phyloP scores from a whole-genome alignment of 257 asterid species.

The Penstemon barbatus region DNA sequence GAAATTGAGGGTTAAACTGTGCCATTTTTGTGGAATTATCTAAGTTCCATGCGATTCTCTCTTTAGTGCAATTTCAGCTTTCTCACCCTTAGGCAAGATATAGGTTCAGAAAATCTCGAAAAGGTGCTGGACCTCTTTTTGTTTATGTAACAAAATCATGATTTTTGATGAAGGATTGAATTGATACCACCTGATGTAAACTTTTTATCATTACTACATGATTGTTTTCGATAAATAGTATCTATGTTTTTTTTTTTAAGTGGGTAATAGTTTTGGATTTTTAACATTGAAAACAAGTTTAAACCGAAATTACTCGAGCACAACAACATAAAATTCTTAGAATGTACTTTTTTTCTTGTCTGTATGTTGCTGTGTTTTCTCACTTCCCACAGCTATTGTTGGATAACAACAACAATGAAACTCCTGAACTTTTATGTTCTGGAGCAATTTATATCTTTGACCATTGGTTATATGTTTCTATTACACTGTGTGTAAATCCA shows the following conservation, averaged over 20 bases:
- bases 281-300: background rate
- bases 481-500: slow-evolving; percentile 14
- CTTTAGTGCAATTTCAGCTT: background rate
- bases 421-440: background rate
- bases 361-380: slow-evolving; percentile 5
- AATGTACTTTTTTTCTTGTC: slow-evolving; percentile 9
- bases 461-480: background rate
- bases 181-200: too few relatives aligned
- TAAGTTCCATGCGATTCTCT: background rate
- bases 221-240: background rate
- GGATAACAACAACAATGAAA: background rate
- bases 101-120: background rate
- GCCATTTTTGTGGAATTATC: too few relatives aligned
- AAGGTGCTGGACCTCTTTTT: background rate
- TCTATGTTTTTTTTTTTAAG: background rate
- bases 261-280: background rate
- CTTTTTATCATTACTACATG: background rate
- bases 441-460: background rate
- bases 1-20: too few relatives aligned
- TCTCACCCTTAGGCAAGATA: background rate
- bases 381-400: slow-evolving; percentile 1
- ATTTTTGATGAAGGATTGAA: background rate
- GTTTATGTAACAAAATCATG: background rate
- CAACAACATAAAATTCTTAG: background rate
- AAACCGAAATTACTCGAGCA: slow-evolving; percentile 1